Evolutionary conservation across 1,139 yeast genomes (phyloP).

Genomic region (Saccharomyces hybrid): DNA sequence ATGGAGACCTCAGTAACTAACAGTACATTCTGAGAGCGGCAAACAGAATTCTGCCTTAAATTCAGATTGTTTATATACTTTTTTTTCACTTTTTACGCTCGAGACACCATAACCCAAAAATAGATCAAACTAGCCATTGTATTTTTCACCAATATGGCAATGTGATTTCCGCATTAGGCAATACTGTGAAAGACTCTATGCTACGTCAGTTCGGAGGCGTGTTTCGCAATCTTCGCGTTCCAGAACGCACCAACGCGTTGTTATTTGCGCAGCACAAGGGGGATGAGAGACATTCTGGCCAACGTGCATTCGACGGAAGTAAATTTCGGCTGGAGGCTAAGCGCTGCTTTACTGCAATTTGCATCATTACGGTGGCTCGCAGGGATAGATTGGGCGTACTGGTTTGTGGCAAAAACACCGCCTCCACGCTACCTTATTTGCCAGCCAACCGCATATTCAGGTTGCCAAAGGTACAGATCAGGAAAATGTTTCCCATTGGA

Average conservation of each 20-base stretch:
- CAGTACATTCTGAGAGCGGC: no score
- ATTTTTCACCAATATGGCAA: neutral
- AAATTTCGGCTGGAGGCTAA: neutral
- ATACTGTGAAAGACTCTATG: neutral
- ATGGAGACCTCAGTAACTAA: neutral
- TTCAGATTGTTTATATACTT: neutral
- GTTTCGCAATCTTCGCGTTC: conserved; percentile 1
- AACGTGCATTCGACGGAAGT: neutral
- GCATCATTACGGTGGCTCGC: neutral
- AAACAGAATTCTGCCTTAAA: neutral
- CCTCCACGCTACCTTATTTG: neutral
- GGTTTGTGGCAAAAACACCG: neutral
- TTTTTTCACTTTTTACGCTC: neutral
- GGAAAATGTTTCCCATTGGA: neutral
- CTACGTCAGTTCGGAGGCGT: neutral
- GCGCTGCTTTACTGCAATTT: neutral
- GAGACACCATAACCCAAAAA: neutral
- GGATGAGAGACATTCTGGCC: neutral
- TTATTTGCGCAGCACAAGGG: neutral
- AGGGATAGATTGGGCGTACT: neutral
- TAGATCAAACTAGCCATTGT: neutral
- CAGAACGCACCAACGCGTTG: neutral
- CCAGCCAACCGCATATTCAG: neutral
- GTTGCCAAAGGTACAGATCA: neutral
- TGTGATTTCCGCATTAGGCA: neutral